Evolutionary conservation across 78 protist genomes (phyloP).

Genomic region (Creolimax fragrantissima): DNA sequence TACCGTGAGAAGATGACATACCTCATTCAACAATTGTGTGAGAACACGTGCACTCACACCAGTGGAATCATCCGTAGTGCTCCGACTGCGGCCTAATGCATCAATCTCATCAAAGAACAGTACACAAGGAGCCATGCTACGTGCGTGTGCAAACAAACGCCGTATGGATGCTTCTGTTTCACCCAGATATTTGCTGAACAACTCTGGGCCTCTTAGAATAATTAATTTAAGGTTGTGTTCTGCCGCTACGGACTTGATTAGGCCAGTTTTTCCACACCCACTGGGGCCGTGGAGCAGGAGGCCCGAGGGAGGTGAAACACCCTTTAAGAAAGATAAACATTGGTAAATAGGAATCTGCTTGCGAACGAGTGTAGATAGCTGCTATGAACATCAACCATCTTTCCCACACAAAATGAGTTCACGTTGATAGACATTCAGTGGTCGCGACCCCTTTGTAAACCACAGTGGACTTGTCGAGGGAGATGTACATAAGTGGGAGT

Average conservation of each 20-base stretch:
- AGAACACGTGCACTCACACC: not conserved
- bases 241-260: not conserved
- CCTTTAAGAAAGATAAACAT: not conserved
- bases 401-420: too few relatives aligned
- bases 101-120: constrained; percentile 89
- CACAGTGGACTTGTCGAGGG: too few relatives aligned
- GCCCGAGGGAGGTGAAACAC: not conserved
- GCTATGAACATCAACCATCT: too few relatives aligned
- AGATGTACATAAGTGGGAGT: too few relatives aligned
- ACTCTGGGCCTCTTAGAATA: constrained; percentile 12
- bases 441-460: too few relatives aligned
- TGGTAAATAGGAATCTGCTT: too few relatives aligned
- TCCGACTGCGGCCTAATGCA: not conserved
- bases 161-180: constrained; percentile 64
- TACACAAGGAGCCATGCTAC: constrained; percentile 66
- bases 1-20: not conserved
- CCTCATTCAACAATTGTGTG: not conserved
- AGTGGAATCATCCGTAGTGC: not conserved
- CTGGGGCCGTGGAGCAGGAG: not conserved
- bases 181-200: constrained; percentile 80
- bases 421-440: too few relatives aligned
- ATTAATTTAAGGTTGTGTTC: not conserved
- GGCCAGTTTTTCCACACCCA: not conserved
- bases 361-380: too few relatives aligned
- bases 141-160: constrained; percentile 48